Conservation (phyloP, 441 rosid genomes). For the Rhodomyrtus psidioides region DNA sequence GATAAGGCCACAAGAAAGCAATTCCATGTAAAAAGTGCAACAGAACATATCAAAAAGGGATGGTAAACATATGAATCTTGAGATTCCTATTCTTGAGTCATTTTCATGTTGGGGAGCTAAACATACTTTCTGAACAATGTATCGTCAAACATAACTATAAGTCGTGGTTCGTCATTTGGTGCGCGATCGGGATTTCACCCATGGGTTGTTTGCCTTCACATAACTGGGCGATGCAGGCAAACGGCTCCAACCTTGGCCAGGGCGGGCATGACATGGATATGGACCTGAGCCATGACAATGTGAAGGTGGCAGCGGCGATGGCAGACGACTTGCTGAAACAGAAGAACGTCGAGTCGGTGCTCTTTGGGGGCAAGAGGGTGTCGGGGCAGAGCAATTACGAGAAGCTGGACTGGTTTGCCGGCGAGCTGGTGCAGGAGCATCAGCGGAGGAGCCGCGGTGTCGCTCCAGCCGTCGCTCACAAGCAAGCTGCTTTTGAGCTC, state of each 20-base stretch:
- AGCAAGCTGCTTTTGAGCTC: conserved; percentile 49
- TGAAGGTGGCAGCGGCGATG: neutral
- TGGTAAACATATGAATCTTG: neutral
- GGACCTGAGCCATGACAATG: neutral
- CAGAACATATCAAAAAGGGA: too few species aligned
- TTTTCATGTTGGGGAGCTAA: neutral
- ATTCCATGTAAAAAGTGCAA: too few species aligned
- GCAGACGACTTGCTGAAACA: conserved; percentile 4
- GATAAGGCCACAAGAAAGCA: too few species aligned
- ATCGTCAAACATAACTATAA: neutral
- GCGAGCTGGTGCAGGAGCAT: conserved; percentile 1
- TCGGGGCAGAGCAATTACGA: conserved; percentile 1
- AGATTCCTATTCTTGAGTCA: neutral
- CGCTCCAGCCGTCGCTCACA: conserved; percentile 85
- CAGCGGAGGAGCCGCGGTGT: conserved; percentile 28
- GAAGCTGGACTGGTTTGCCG: conserved; percentile 7
- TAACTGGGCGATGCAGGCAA: neutral
- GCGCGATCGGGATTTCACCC: neutral
- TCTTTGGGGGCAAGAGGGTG: conserved; percentile 4
- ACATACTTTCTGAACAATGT: neutral
- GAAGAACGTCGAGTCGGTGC: conserved; percentile 10
- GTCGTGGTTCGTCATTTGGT: neutral
- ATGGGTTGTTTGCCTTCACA: neutral
- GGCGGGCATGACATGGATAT: neutral
- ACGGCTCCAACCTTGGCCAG: neutral